Percentiles rank a stretch among this genome's conserved stretches.
phyloP scores from a whole-genome alignment of 345 rosid genomes.

The Kandelia obovata region DNA sequence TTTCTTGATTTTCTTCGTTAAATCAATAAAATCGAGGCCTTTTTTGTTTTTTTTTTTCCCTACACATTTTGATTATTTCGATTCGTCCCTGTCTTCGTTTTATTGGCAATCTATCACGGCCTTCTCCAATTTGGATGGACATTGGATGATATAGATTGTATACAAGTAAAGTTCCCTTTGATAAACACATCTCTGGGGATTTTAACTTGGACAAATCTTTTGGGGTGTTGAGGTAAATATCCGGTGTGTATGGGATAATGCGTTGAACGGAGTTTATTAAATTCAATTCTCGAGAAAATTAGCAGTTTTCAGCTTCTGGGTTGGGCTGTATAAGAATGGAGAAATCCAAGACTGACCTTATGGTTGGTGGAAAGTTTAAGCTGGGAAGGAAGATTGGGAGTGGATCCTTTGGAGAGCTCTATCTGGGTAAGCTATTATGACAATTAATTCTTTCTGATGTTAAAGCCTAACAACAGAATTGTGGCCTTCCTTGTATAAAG shows the following conservation, averaged over 20 bases:
- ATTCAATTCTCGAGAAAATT: slow-evolving; percentile 1
- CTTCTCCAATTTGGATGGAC: background rate
- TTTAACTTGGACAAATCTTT: slow-evolving; percentile 26
- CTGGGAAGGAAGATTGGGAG: slow-evolving; percentile 96
- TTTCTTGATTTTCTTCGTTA: background rate
- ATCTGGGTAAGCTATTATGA: slow-evolving; percentile 50
- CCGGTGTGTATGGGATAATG: slow-evolving; percentile 1
- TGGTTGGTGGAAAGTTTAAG: slow-evolving; percentile 83
- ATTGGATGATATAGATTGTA: background rate
- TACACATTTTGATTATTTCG: background rate
- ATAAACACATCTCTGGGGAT: background rate
- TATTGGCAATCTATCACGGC: background rate
- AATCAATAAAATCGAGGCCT: background rate
- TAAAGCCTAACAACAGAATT: background rate
- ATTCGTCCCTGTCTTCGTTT: background rate
- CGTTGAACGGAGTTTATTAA: background rate
- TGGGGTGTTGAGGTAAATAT: slow-evolving; percentile 11
- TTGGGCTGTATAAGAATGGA: slow-evolving; percentile 12
- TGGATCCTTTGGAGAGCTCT: slow-evolving; percentile 92
- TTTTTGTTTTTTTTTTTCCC: background rate
- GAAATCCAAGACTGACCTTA: slow-evolving; percentile 49
- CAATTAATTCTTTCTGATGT: background rate
- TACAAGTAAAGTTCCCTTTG: background rate
- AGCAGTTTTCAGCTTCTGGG: slow-evolving; percentile 6
- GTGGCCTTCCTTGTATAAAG: background rate